phyloP scores from a whole-genome alignment of 495 filamentous ascomycete genomes.

The Penicillium ochrochloron region DNA sequence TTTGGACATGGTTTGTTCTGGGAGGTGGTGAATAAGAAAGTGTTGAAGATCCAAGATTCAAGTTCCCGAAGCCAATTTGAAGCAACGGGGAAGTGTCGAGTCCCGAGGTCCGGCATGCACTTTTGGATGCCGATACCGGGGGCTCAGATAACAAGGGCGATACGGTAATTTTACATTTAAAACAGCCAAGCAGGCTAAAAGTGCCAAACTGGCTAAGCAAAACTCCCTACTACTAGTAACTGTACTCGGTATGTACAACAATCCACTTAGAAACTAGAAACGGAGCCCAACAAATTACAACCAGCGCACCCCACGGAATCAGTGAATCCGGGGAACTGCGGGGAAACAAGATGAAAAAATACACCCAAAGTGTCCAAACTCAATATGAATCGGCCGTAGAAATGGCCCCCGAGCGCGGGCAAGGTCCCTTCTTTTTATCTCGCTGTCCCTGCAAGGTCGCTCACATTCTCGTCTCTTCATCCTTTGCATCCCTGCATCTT shows the following conservation, averaged over 20 bases:
- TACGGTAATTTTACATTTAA: background rate
- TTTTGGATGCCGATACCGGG: conserved; percentile 10
- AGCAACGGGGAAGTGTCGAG: background rate
- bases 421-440: background rate
- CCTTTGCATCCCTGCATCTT: conserved; percentile 7
- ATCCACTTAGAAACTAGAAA: background rate
- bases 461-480: conserved; percentile 1
- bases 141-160: background rate
- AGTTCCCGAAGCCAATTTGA: background rate
- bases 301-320: background rate
- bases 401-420: conserved; percentile 17
- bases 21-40: background rate
- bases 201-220: conserved; percentile 1
- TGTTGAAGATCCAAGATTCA: background rate
- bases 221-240: too few relatives aligned
- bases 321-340: conserved; percentile 21
- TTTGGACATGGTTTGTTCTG: conserved; percentile 60
- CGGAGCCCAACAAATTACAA: background rate
- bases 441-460: background rate
- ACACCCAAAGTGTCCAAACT: background rate
- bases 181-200: background rate
- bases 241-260: too few relatives aligned
- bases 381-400: conserved; percentile 17
- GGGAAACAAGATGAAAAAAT: conserved; percentile 8
- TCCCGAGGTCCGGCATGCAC: conserved; percentile 11